These are phyloP conservation scores for Coemansia sp. DNA, from an alignment of 192 early-diverging fungal species.

Conservation along the genomic window DNA sequence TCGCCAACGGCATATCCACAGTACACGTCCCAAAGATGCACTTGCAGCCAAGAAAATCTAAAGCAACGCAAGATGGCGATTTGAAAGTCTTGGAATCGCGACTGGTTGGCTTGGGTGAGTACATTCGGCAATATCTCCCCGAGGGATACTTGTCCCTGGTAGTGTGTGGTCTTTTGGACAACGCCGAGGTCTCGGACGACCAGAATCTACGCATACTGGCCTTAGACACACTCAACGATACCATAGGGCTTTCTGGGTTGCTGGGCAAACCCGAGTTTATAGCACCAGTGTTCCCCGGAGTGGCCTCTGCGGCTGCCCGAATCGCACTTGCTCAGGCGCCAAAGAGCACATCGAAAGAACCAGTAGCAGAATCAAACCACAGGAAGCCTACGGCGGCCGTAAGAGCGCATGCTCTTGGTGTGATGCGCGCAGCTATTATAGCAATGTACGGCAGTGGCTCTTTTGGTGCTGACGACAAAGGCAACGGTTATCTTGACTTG, in stretches of 20 bases:
- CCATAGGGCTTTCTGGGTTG: background rate
- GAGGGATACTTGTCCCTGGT: conserved; percentile 25
- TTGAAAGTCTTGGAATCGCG: background rate
- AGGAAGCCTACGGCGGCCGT: conserved; percentile 15
- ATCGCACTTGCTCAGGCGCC: conserved; percentile 28
- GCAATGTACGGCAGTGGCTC: conserved; percentile 4
- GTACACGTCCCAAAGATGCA: conserved; percentile 22
- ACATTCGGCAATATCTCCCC: conserved; percentile 12
- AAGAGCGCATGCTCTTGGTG: conserved; percentile 11
- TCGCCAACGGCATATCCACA: conserved; percentile 1
- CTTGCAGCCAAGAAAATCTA: background rate
- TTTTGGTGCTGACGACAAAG: too few species aligned
- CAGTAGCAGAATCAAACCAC: too few species aligned
- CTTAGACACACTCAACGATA: conserved; percentile 14
- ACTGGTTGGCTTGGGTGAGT: conserved; percentile 3
- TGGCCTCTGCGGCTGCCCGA: conserved; percentile 22
- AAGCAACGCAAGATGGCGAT: background rate
- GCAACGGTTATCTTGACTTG: too few species aligned
- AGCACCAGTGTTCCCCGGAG: conserved; percentile 25
- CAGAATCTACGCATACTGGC: conserved; percentile 10
- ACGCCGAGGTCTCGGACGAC: conserved; percentile 20
- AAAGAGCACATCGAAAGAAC: too few species aligned
- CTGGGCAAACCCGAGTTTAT: background rate
- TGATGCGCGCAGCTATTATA: conserved; percentile 4
- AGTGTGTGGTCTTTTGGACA: conserved; percentile 33